Evolutionary conservation across 306 rosid genomes (phyloP).

Genomic region (Pyrus bretschneideri): DNA sequence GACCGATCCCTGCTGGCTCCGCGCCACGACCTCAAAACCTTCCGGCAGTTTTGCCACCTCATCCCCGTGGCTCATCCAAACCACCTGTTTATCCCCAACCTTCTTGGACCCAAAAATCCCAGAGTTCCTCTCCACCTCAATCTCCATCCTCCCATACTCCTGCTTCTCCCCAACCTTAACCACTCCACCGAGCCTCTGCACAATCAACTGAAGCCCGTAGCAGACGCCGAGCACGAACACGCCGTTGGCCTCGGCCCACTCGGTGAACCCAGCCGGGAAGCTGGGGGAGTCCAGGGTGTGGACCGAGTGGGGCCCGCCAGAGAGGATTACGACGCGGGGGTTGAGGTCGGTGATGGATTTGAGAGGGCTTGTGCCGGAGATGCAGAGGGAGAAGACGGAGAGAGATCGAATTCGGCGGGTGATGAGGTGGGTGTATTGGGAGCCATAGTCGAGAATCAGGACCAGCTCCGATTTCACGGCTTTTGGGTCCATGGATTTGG

Average conservation of each 20-base stretch:
- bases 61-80: slow-evolving; percentile 99
- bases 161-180: slow-evolving; percentile 67
- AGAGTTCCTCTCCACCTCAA: slow-evolving; percentile 33
- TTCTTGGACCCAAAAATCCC: slow-evolving; percentile 39
- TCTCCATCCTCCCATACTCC: slow-evolving; percentile 94
- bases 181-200: slow-evolving; percentile 76
- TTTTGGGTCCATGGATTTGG: slow-evolving; percentile 45
- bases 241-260: slow-evolving; percentile 63
- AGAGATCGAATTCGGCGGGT: slow-evolving; percentile 88
- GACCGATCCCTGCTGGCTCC: slow-evolving; percentile 71
- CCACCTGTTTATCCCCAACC: slow-evolving; percentile 50
- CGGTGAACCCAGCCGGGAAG: slow-evolving; percentile 62
- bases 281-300: slow-evolving; percentile 68
- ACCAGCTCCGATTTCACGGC: slow-evolving; percentile 59
- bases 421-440: slow-evolving; percentile 95
- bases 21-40: slow-evolving; percentile 66
- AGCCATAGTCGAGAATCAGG: slow-evolving; percentile 80
- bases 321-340: slow-evolving; percentile 76
- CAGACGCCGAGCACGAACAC: slow-evolving; percentile 77
- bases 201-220: slow-evolving; percentile 85
- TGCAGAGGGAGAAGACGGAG: slow-evolving; percentile 78
- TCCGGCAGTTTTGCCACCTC: slow-evolving; percentile 59
- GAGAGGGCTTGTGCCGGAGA: slow-evolving; percentile 75
- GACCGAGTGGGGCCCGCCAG: slow-evolving; percentile 98
- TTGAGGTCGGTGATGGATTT: slow-evolving; percentile 51